A percentile compares a stretch with the other conserved stretches of the same genome.
phyloP scores from a whole-genome alignment of 805 yeast species.

The Suhomyces sp. region DNA sequence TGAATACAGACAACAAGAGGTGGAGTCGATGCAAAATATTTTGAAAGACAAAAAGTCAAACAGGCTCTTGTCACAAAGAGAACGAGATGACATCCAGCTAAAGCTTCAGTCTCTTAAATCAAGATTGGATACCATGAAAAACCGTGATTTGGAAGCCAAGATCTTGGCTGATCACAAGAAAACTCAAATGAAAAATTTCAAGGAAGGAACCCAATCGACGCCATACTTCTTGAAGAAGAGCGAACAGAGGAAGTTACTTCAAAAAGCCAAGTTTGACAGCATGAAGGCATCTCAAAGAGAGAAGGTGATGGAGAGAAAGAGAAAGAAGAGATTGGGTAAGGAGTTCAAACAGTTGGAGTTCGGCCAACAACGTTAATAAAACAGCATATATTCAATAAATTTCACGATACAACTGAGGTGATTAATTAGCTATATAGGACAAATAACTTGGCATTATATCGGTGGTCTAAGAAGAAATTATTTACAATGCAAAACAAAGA shows the following conservation, averaged over 20 bases:
- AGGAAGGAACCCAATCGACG: constrained; percentile 47
- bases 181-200: constrained; percentile 44
- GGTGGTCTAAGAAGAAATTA: neutral
- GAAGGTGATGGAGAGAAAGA: constrained; percentile 81
- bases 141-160: constrained; percentile 70
- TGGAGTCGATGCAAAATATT: constrained; percentile 53
- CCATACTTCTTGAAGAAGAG: constrained; percentile 62
- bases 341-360: constrained; percentile 60
- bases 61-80: constrained; percentile 40
- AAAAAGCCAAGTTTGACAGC: constrained; percentile 71
- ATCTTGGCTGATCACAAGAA: constrained; percentile 60
- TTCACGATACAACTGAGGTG: neutral
- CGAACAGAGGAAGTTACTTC: constrained; percentile 70
- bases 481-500: neutral
- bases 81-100: constrained; percentile 51
- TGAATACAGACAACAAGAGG: constrained; percentile 76
- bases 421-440: neutral
- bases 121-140: constrained; percentile 62
- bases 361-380: constrained; percentile 7
- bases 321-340: constrained; percentile 79
- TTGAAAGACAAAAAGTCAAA: constrained; percentile 52
- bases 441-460: neutral
- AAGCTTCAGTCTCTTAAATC: constrained; percentile 63
- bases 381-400: neutral
- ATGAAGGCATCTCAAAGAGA: constrained; percentile 73